A percentile compares a stretch with the other conserved stretches of the same genome.
These are phyloP conservation scores for Pestalotiopsis sp. DNA, from an alignment of 2,329 filamentous ascomycete genomes.

Conservation along the genomic window DNA sequence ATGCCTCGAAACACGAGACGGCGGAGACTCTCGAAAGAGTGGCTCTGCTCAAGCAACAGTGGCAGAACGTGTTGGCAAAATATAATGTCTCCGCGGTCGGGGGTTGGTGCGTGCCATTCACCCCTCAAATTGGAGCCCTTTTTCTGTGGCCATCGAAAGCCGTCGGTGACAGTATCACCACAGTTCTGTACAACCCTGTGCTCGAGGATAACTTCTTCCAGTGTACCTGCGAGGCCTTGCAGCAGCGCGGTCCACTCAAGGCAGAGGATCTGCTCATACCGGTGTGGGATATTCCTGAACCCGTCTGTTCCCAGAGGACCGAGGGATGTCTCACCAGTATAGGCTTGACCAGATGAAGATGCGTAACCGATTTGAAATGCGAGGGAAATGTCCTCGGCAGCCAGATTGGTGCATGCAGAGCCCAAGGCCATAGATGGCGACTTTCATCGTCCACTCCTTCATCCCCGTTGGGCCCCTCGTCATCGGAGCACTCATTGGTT, in stretches of 20 bases:
- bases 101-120: background rate
- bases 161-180: background rate
- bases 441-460: background rate
- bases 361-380: slow-evolving; percentile 3
- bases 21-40: background rate
- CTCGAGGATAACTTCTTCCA: slow-evolving; percentile 13
- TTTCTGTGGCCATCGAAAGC: background rate
- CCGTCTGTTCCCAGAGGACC: background rate
- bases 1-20: slow-evolving; percentile 11
- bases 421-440: background rate
- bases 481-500: background rate
- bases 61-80: slow-evolving; percentile 4
- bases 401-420: background rate
- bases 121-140: background rate
- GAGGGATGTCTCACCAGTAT: background rate
- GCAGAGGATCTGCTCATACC: slow-evolving; percentile 8
- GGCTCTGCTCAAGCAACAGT: slow-evolving; percentile 6
- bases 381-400: background rate
- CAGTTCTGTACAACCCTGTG: background rate
- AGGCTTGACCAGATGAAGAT: slow-evolving; percentile 14
- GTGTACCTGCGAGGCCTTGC: background rate
- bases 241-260: slow-evolving; percentile 9
- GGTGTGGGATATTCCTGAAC: background rate
- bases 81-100: background rate
- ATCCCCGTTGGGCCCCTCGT: too few relatives aligned